Base-by-base conservation (phyloP, 768 basidiomycete species). In the Tylopilus felleus region DNA sequence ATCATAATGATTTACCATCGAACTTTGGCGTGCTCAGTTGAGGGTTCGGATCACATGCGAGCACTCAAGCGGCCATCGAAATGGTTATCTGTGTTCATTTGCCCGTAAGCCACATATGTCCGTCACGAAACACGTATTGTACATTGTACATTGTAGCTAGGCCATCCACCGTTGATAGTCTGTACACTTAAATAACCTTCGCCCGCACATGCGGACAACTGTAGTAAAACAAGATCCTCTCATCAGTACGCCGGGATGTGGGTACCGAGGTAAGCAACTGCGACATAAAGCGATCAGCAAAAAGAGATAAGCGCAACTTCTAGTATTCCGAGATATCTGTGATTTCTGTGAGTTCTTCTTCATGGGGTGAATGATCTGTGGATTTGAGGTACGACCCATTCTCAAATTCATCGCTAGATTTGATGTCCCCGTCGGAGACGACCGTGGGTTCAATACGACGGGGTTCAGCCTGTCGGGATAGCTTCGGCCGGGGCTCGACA, bases 381-480 rank as follows among this genome's bases (percentile, higher is more conserved):
- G 63, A 60, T 52, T 66, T 67, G 60, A 54, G 60, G 31, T 62
- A 65, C 22, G 63, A 63, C 10, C 35, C 58, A n/a, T 56, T 51
- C 40, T 66, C 65, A 35, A 68, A 66, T 19, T 66, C 65, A 44
- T 67, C 60, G 28, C 65, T 67, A 36, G 60, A 66, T 43, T 62
- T 66, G 40, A 67, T 58, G 25, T 66, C 65, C 39, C 66, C 53
- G 28, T 66, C 65, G 35, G 65, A 71, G 29, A 70, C 35, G 55
- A 71, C 62, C n/a, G 70, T 71, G 35, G 69, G 69, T 33, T 71
- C 69, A 28, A 70, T 23, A 41, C 64, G 61, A 55, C 69, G 69
- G 45, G 68, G 65, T 39, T 71, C 69, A 38, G 58, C 41, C 48
- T 68, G 68, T 45, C 62, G 61, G 41, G 50, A 28, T 45, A 52